Evolutionary conservation across 768 basidiomycete species (phyloP).

Genomic region (Boletus sensibilis): DNA sequence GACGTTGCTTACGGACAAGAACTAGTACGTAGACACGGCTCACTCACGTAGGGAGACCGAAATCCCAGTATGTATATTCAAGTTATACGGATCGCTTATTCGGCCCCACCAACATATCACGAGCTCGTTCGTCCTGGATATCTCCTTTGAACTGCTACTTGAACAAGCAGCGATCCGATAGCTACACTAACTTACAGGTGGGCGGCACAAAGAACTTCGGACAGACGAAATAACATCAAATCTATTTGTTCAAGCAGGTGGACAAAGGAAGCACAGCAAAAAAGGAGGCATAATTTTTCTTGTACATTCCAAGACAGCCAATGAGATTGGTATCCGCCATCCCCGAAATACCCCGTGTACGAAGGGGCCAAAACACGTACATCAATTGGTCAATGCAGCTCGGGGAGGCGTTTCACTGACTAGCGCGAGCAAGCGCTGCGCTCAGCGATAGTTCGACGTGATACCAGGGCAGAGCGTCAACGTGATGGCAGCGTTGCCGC

Average conservation of each 20-base stretch:
- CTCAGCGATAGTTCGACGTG: constrained; percentile 18
- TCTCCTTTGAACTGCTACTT: too few species aligned
- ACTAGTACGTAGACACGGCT: too few species aligned
- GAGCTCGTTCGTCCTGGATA: too few species aligned
- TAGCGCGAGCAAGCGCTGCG: not conserved
- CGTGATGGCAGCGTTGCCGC: constrained; percentile 26
- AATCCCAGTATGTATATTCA: too few species aligned
- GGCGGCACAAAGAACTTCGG: not conserved
- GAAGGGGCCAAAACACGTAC: too few species aligned
- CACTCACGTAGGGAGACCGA: too few species aligned
- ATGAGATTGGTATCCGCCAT: not conserved
- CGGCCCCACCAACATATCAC: too few species aligned
- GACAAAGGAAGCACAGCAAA: not conserved
- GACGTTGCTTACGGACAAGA: too few species aligned
- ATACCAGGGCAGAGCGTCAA: constrained; percentile 30
- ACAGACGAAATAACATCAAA: not conserved
- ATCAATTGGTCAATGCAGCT: not conserved
- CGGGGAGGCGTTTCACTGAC: not conserved
- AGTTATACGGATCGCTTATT: too few species aligned
- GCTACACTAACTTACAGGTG: not conserved
- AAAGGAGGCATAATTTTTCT: not conserved
- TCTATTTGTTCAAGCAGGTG: not conserved
- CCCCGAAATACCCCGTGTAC: not conserved
- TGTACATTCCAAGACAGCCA: not conserved
- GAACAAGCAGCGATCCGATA: too few species aligned